Percentiles rank a stretch among this genome's conserved stretches.
Conservation (phyloP, 345 rosid species). For the Crucihimalaya himalaica region DNA sequence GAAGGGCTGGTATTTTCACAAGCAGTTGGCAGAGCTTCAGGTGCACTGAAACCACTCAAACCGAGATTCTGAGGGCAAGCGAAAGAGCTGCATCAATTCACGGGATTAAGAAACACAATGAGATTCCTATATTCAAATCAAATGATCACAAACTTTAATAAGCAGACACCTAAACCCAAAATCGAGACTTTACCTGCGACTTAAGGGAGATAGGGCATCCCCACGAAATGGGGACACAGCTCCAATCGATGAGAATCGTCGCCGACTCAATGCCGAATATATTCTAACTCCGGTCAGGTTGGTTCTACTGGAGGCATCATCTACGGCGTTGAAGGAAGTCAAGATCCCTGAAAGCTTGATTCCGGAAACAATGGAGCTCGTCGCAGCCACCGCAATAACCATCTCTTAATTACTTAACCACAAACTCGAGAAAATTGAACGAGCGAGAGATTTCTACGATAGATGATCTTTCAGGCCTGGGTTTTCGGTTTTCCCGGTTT, state of each 20-base stretch:
- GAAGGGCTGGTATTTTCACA: slow-evolving; percentile 38
- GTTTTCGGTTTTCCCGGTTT: too few species aligned
- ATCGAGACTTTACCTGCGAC: slow-evolving; percentile 14
- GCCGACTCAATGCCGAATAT: slow-evolving; percentile 12
- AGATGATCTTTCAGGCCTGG: too few species aligned
- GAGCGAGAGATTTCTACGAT: neutral
- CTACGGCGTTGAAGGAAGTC: slow-evolving; percentile 22
- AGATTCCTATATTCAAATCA: slow-evolving; percentile 8
- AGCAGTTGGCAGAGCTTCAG: slow-evolving; percentile 41
- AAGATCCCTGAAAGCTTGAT: slow-evolving; percentile 25
- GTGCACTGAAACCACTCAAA: slow-evolving; percentile 5
- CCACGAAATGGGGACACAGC: slow-evolving; percentile 14
- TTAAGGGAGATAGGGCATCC: slow-evolving; percentile 1
- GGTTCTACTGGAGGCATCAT: neutral
- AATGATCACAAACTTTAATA: neutral
- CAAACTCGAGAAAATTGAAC: neutral
- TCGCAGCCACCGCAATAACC: neutral
- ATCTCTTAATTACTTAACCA: neutral
- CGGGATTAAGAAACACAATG: neutral
- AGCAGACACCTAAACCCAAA: neutral
- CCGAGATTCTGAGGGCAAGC: slow-evolving; percentile 4
- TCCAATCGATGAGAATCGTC: slow-evolving; percentile 14
- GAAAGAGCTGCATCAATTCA: slow-evolving; percentile 32
- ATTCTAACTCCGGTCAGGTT: neutral
- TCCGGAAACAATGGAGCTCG: slow-evolving; percentile 38